phyloP scores from a whole-genome alignment of 768 basidiomycete genomes.

The Daedaleopsis sinensis region DNA sequence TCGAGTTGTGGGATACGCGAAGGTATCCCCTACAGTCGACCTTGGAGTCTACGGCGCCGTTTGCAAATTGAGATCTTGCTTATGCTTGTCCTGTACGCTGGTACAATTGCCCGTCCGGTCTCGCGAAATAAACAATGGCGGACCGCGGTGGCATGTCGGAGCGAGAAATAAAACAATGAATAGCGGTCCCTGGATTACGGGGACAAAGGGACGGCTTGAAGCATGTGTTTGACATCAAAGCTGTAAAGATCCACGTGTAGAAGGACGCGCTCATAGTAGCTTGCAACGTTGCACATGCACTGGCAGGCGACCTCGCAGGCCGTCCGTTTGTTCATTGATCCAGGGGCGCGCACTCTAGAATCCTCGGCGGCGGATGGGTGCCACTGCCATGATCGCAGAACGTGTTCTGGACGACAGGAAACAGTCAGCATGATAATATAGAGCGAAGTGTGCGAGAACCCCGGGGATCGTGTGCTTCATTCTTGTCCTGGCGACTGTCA shows the following conservation, averaged over 20 bases:
- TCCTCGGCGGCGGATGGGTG: constrained; percentile 1
- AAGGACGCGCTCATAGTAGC: constrained; percentile 4
- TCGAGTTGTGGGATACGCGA: constrained; percentile 7
- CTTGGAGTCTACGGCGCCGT: constrained; percentile 6
- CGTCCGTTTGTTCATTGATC: background rate
- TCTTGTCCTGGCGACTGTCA: background rate
- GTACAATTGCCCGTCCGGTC: background rate
- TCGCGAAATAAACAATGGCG: background rate
- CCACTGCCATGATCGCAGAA: background rate
- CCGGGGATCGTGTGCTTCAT: constrained; percentile 13
- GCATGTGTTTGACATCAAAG: constrained; percentile 4
- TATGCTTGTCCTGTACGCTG: background rate
- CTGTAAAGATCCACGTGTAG: constrained; percentile 11
- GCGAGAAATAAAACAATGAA: background rate
- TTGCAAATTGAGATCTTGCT: background rate
- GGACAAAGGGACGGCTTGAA: constrained; percentile 5
- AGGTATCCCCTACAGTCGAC: constrained; percentile 5
- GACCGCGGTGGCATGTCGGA: background rate
- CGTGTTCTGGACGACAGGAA: constrained; percentile 7
- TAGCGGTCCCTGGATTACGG: background rate
- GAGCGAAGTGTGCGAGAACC: constrained; percentile 17
- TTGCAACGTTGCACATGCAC: constrained; percentile 10
- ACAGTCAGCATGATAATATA: constrained; percentile 7
- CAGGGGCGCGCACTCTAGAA: background rate
- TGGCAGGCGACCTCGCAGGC: constrained; percentile 9